phyloP scores from a whole-genome alignment of 805 yeast genomes.

The Nakazawaea populi region DNA sequence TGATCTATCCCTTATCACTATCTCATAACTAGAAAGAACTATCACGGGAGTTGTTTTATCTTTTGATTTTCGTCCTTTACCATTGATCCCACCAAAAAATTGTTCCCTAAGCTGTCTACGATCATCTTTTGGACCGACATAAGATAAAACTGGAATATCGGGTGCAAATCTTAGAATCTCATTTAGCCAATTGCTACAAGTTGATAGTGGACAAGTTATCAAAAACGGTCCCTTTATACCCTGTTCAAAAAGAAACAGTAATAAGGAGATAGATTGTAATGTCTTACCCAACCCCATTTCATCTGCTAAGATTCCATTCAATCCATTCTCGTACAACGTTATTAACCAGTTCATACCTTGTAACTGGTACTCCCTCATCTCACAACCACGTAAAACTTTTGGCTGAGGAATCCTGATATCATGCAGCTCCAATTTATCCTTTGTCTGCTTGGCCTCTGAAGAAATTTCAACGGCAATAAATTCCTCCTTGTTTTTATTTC shows the following conservation, averaged over 20 bases:
- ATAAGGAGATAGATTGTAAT: constrained; percentile 74
- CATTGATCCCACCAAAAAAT: constrained; percentile 11
- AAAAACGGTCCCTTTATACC: constrained; percentile 76
- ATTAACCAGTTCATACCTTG: constrained; percentile 90
- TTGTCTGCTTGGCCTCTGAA: constrained; percentile 15
- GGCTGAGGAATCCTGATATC: constrained; percentile 39
- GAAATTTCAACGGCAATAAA: constrained; percentile 6
- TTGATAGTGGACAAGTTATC: constrained; percentile 77
- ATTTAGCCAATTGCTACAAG: constrained; percentile 77
- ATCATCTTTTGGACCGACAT: constrained; percentile 57
- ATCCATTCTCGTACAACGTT: constrained; percentile 85
- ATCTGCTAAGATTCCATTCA: constrained; percentile 93
- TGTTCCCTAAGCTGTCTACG: constrained; percentile 39
- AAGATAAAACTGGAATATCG: constrained; percentile 49
- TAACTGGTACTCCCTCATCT: constrained; percentile 75
- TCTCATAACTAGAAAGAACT: constrained; percentile 78
- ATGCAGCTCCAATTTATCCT: constrained; percentile 12
- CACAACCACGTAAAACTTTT: constrained; percentile 44
- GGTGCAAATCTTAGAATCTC: constrained; percentile 79
- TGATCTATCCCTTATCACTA: constrained; percentile 62
- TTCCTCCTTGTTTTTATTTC: constrained; percentile 8
- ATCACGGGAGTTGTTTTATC: constrained; percentile 35
- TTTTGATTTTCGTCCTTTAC: constrained; percentile 1
- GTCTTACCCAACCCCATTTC: constrained; percentile 98
- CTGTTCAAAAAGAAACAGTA: constrained; percentile 72